Conservation (phyloP, 78 protist genomes). For the Chrysochromulina parva region DNA sequence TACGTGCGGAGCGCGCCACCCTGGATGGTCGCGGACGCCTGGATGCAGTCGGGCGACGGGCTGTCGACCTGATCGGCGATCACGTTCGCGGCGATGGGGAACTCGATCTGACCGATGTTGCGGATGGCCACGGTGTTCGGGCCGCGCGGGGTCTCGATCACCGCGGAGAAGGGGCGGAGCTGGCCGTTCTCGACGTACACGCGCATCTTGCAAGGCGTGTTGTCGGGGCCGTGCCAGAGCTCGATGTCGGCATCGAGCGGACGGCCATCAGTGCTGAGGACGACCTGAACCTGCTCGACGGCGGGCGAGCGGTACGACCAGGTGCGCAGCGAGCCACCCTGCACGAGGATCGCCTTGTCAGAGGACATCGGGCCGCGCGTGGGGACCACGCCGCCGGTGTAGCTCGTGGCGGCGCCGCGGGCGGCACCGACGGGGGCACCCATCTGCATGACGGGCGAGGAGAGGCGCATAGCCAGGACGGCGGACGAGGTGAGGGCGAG, state of each 20-base stretch:
- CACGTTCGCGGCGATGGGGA: not conserved
- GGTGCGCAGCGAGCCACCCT: not conserved
- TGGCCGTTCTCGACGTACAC: not conserved
- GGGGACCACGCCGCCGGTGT: too few species aligned
- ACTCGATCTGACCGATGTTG: not conserved
- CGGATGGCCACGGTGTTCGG: not conserved
- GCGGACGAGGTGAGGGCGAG: too few species aligned
- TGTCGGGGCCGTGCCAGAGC: not conserved
- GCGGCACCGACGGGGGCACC: too few species aligned
- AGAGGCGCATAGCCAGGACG: too few species aligned
- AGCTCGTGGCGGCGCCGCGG: too few species aligned
- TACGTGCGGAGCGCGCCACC: not conserved
- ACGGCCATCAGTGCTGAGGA: not conserved
- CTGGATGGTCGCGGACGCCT: not conserved
- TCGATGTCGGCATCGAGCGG: not conserved
- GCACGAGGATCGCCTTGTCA: not conserved
- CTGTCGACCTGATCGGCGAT: not conserved
- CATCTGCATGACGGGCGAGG: too few species aligned
- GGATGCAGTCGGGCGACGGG: not conserved
- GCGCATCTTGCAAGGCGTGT: not conserved
- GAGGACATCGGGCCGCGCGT: too few species aligned
- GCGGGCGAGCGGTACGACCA: not conserved
- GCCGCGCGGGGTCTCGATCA: not conserved
- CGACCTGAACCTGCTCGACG: not conserved
- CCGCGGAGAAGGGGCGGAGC: not conserved